These are phyloP conservation scores for Prunus campanulata DNA, from an alignment of 306 rosid genomes.

Conservation along the genomic window DNA sequence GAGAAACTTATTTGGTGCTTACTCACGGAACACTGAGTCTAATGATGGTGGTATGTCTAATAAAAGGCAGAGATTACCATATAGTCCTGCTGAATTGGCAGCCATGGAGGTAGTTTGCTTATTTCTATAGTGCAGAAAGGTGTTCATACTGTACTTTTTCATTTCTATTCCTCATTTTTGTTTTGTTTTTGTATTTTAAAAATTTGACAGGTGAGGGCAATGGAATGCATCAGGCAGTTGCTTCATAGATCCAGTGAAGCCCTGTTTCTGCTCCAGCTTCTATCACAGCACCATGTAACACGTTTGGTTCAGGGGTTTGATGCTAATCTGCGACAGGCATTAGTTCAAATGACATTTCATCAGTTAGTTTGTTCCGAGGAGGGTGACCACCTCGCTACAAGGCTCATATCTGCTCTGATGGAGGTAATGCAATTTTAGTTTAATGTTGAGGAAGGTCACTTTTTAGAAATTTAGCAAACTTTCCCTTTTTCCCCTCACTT, in stretches of 20 bases:
- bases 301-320: slow-evolving; percentile 89
- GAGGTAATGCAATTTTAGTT: slow-evolving; percentile 59
- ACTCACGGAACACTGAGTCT: slow-evolving; percentile 69
- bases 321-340: slow-evolving; percentile 50
- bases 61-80: slow-evolving; percentile 90
- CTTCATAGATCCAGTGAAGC: slow-evolving; percentile 93
- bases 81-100: slow-evolving; percentile 93
- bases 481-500: not conserved
- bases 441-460: slow-evolving; percentile 23
- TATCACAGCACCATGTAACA: slow-evolving; percentile 91
- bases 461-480: not conserved
- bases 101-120: slow-evolving; percentile 86
- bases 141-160: slow-evolving; percentile 3
- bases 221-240: slow-evolving; percentile 96
- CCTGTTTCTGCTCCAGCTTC: slow-evolving; percentile 90
- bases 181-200: slow-evolving; percentile 14
- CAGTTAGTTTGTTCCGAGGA: slow-evolving; percentile 95
- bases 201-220: slow-evolving; percentile 81
- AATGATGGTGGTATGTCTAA: slow-evolving; percentile 62
- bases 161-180: slow-evolving; percentile 24
- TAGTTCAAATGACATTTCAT: slow-evolving; percentile 83
- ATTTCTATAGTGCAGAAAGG: slow-evolving; percentile 5
- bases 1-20: slow-evolving; percentile 79
- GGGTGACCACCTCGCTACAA: slow-evolving; percentile 83
- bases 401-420: slow-evolving; percentile 89